Conservation (phyloP, 2,329 filamentous ascomycete genomes). For the Arthrocladium fulminans region DNA sequence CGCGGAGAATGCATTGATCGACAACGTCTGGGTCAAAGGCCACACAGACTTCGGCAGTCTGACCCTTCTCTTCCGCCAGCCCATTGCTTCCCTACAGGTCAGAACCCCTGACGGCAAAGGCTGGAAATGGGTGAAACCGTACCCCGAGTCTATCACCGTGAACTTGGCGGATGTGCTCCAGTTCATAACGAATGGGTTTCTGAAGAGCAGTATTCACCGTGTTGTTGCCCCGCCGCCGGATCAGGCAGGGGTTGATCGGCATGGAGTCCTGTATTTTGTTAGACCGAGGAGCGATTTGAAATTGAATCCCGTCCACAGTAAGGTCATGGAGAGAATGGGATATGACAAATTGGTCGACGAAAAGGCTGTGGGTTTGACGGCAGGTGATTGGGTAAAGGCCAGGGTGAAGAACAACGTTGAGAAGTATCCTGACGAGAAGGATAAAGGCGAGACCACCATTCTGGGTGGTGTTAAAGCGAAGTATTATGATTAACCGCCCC, state of each 20-base stretch:
- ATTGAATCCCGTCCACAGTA: slow-evolving; percentile 26
- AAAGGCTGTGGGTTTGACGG: slow-evolving; percentile 20
- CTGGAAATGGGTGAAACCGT: slow-evolving; percentile 43
- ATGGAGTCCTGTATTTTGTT: slow-evolving; percentile 40
- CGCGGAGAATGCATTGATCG: slow-evolving; percentile 38
- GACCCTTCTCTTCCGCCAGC: slow-evolving; percentile 50
- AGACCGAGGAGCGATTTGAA: slow-evolving; percentile 30
- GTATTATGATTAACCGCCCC: slow-evolving; percentile 17
- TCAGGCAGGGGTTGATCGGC: slow-evolving; percentile 37
- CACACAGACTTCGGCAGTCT: slow-evolving; percentile 51
- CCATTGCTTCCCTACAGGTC: slow-evolving; percentile 49
- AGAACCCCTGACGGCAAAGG: slow-evolving; percentile 33
- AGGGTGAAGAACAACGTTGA: slow-evolving; percentile 27
- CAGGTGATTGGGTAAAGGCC: slow-evolving; percentile 29
- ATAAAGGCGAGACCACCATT: slow-evolving; percentile 14
- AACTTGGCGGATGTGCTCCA: slow-evolving; percentile 44
- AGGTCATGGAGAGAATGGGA: slow-evolving; percentile 28
- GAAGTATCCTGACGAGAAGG: slow-evolving; percentile 11
- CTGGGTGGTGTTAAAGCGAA: slow-evolving; percentile 17
- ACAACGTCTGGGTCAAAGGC: slow-evolving; percentile 38
- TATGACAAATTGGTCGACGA: slow-evolving; percentile 12
- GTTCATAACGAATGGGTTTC: slow-evolving; percentile 40
- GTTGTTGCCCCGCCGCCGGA: slow-evolving; percentile 42
- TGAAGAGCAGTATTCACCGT: slow-evolving; percentile 44
- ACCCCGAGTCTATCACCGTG: slow-evolving; percentile 41